These are phyloP conservation scores for Diaporthe citri DNA, from an alignment of 2,329 filamentous ascomycete genomes.

Conservation along the genomic window DNA sequence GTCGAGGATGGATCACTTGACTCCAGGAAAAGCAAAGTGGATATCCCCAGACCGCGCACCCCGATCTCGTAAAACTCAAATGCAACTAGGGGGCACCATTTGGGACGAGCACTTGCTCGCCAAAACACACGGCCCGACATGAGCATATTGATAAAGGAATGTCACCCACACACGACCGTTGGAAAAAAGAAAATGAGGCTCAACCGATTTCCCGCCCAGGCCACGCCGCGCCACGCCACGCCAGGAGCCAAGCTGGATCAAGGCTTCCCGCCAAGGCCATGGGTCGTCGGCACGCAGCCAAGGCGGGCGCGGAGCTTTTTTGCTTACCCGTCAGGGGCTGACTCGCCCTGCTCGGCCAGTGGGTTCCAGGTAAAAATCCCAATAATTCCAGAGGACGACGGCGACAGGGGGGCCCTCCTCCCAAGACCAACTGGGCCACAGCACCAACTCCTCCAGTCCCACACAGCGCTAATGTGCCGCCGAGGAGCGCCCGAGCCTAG, in stretches of 20 bases:
- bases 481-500: constrained; percentile 39
- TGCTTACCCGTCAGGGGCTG: constrained; percentile 30
- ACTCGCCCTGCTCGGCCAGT: constrained; percentile 30
- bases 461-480: constrained; percentile 34
- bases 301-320: constrained; percentile 1
- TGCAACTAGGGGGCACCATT: not conserved
- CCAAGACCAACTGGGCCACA: not conserved
- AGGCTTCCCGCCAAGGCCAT: constrained; percentile 32
- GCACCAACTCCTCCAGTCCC: constrained; percentile 3
- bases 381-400: not conserved
- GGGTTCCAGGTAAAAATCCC: constrained; percentile 16
- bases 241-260: constrained; percentile 26
- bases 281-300: constrained; percentile 15
- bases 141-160: not conserved
- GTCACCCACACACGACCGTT: constrained; percentile 2
- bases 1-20: constrained; percentile 19
- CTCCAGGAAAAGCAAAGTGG: constrained; percentile 37
- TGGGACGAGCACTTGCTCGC: constrained; percentile 15
- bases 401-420: constrained; percentile 5
- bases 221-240: constrained; percentile 14
- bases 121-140: constrained; percentile 13
- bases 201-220: constrained; percentile 2
- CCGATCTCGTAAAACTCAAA: constrained; percentile 18
- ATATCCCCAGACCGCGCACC: constrained; percentile 36
- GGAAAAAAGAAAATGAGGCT: constrained; percentile 25